Conservation (phyloP, 306 rosid species). For the Vigna mungo region DNA sequence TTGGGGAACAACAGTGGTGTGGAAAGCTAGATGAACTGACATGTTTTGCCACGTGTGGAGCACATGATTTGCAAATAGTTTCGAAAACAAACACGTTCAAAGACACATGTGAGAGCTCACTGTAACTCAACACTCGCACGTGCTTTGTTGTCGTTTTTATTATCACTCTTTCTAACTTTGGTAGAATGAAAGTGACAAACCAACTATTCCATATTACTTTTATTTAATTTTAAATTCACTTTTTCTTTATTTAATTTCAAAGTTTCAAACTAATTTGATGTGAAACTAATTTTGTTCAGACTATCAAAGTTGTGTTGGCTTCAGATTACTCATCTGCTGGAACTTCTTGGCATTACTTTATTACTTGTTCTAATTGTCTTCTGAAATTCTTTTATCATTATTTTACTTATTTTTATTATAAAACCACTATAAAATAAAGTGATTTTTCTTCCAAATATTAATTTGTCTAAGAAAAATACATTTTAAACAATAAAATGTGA, state of each 20-base stretch:
- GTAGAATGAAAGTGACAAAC: not conserved
- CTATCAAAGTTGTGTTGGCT: too few species aligned
- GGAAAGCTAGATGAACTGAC: too few species aligned
- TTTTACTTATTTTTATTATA: too few species aligned
- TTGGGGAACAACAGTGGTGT: too few species aligned
- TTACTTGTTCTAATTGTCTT: too few species aligned
- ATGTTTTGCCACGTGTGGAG: slow-evolving; percentile 38
- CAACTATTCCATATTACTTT: not conserved
- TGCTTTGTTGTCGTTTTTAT: not conserved
- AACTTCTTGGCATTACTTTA: too few species aligned
- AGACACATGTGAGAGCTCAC: slow-evolving; percentile 6
- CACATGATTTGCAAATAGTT: slow-evolving; percentile 47
- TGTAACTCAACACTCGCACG: not conserved
- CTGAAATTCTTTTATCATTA: too few species aligned
- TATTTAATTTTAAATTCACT: not conserved
- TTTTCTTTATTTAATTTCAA: not conserved
- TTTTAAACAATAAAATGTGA: too few species aligned
- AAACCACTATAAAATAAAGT: too few species aligned
- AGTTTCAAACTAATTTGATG: not conserved
- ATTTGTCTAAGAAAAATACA: too few species aligned
- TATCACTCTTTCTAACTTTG: not conserved
- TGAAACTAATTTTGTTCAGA: not conserved
- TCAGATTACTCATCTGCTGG: too few species aligned
- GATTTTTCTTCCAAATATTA: too few species aligned
- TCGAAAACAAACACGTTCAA: slow-evolving; percentile 44